A percentile compares a stretch with the other conserved stretches of the same genome.
Evolutionary conservation across 768 basidiomycete genomes (phyloP).

Genomic region (Dioszegia hungarica): DNA sequence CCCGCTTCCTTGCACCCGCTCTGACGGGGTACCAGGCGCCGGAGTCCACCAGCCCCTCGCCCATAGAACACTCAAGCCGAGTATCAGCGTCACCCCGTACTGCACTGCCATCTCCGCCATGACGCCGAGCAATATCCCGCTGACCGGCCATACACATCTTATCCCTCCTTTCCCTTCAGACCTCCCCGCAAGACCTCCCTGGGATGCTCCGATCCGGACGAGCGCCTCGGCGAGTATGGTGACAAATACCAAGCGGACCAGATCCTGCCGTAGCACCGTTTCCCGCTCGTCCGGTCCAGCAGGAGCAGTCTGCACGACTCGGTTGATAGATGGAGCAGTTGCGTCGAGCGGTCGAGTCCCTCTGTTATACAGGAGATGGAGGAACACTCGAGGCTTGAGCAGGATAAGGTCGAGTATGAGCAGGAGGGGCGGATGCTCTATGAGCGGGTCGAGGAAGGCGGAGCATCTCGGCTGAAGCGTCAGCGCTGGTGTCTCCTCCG

Average conservation of each 20-base stretch:
- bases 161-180: neutral
- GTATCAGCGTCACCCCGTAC: slow-evolving; percentile 16
- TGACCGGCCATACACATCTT: neutral
- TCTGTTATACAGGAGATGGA: slow-evolving; percentile 48
- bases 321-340: neutral
- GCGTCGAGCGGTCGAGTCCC: slow-evolving; percentile 28
- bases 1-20: no score
- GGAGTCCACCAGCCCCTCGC: slow-evolving; percentile 29
- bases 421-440: slow-evolving; percentile 46
- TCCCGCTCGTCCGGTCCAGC: neutral
- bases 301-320: neutral
- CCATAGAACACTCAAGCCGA: slow-evolving; percentile 18
- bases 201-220: neutral
- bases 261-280: neutral
- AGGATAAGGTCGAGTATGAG: slow-evolving; percentile 48
- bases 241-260: slow-evolving; percentile 3
- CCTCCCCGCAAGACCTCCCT: neutral
- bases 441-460: slow-evolving; percentile 46
- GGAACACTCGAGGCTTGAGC: slow-evolving; percentile 47
- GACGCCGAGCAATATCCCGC: no score
- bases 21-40: no score
- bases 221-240: slow-evolving; percentile 10
- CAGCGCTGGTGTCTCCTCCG: neutral
- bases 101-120: slow-evolving; percentile 23
- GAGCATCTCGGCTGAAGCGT: slow-evolving; percentile 30